A percentile compares a stretch with the other conserved stretches of the same genome.
phyloP scores from a whole-genome alignment of 345 rosid species.

The Salix koriyanagi region DNA sequence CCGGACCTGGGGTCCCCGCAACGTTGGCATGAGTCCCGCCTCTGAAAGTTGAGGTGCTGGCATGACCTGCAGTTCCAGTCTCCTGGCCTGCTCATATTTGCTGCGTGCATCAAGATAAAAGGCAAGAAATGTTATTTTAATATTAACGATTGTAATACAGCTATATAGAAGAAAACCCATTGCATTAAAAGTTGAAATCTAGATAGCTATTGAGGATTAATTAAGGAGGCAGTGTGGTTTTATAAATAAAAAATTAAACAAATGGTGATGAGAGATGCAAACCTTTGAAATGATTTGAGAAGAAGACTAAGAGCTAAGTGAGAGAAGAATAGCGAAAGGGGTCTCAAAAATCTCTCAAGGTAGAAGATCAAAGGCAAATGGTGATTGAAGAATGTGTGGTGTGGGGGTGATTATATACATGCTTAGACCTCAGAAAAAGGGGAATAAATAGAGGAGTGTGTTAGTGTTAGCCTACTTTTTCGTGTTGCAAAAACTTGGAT shows the following conservation, averaged over 20 bases:
- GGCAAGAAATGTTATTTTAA: not conserved
- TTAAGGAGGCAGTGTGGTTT: too few relatives aligned
- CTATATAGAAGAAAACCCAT: not conserved
- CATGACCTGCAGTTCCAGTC: conserved; percentile 94
- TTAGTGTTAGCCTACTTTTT: conserved; percentile 29
- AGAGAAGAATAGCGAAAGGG: not conserved
- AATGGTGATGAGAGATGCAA: not conserved
- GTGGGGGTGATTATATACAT: conserved; percentile 39
- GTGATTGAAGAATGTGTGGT: conserved; percentile 23
- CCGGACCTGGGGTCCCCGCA: conserved; percentile 40
- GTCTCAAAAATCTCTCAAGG: not conserved
- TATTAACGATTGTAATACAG: not conserved
- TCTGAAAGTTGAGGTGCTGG: conserved; percentile 79
- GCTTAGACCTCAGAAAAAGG: conserved; percentile 22
- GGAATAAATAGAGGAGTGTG: conserved; percentile 42
- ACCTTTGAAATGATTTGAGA: not conserved
- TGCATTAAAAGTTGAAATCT: too few relatives aligned
- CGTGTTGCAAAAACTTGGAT: conserved; percentile 46
- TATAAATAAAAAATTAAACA: not conserved
- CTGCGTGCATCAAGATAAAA: not conserved
- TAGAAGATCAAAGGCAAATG: not conserved
- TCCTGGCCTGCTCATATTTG: conserved; percentile 73
- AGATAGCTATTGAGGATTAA: too few relatives aligned
- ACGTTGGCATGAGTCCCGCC: conserved; percentile 82
- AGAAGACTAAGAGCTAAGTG: not conserved